Evolutionary conservation across 148 eudicot genomes (phyloP).

Genomic region (Agrostemma githago): DNA sequence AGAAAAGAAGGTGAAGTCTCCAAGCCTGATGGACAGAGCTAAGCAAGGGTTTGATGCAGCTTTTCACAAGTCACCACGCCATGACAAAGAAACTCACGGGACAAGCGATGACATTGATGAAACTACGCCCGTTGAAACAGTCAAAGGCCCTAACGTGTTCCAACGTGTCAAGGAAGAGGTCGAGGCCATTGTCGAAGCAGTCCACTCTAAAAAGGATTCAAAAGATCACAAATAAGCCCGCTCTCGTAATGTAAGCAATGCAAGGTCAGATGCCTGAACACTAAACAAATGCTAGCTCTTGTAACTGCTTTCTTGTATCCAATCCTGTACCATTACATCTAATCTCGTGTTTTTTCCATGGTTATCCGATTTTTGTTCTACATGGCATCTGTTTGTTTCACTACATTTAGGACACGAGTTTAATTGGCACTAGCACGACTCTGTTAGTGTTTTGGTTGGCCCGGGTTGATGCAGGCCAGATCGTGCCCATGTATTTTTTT

Average conservation of each 20-base stretch:
- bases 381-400: background rate
- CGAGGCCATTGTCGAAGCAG: conserved; percentile 47
- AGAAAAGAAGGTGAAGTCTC: conserved; percentile 50
- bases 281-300: background rate
- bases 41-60: conserved; percentile 40
- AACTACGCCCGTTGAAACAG: conserved; percentile 48
- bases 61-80: conserved; percentile 41
- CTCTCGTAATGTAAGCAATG: background rate
- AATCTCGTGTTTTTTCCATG: background rate
- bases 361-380: background rate
- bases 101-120: conserved; percentile 73
- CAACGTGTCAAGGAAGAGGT: conserved; percentile 82
- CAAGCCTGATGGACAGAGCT: conserved; percentile 35
- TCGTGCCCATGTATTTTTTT: too few species aligned
- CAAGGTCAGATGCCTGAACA: background rate
- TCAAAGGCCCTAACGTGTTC: conserved; percentile 68
- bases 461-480: too few species aligned
- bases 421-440: too few species aligned
- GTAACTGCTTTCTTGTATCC: background rate
- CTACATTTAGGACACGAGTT: background rate
- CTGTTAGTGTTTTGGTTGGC: too few species aligned
- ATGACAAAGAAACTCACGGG: conserved; percentile 85
- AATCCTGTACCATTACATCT: background rate
- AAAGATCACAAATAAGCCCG: conserved; percentile 22
- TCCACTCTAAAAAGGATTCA: conserved; percentile 51